Evolutionary conservation across 2,329 filamentous ascomycete species (phyloP), one percentile per base, ranked within the genome.

Genomic region (Aspergillus sp.): DNA sequence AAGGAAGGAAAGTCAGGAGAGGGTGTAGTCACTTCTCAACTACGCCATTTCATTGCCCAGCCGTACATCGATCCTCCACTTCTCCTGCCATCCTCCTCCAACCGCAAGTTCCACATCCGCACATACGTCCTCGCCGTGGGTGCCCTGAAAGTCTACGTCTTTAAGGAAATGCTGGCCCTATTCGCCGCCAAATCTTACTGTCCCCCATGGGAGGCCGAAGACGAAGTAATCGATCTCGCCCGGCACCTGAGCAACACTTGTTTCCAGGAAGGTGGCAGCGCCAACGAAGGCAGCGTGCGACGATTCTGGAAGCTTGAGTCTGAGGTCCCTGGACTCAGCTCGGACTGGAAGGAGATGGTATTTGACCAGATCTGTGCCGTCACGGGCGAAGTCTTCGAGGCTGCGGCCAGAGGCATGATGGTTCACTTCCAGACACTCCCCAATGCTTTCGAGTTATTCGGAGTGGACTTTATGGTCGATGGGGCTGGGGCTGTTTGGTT

Each of bases 171-270:
- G 90, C 84, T 98, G 9, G 90, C 91, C 0, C 82, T 98, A 32
- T 97, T 97, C 70, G 90, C 93, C 0, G 84, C 82, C 7, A 80
- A 81, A 52, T 68, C 82, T 0, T 98, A 97, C 69, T 61, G 69
- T 1, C 64, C 85, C 0, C 91, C 90, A 0, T 59, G 60, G 23
- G 68, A 70, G 19, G 65, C 70, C 25, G 61, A 65, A 38, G 69
- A 74, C 23, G 61, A 65, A 6, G 57, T 67, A 25, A 61, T 69
- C 5, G 77, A 85, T 56, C 79, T 95, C 5, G 81, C 82, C 44
- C 78, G 83, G 0, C 93, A 96, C 64, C 78, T 98, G 3, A 98
- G 93, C 41, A 98, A 98, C 67, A 97, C 93, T 2, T 98, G 93
- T 66, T 81, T 96, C 1, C 93, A 97, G 66, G 78, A 79, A 46